Percentiles rank a stretch among this genome's conserved stretches.
Evolutionary conservation across 1,284 basidiomycete species (phyloP).

Genomic region (Cystobasidiaceae sp.): DNA sequence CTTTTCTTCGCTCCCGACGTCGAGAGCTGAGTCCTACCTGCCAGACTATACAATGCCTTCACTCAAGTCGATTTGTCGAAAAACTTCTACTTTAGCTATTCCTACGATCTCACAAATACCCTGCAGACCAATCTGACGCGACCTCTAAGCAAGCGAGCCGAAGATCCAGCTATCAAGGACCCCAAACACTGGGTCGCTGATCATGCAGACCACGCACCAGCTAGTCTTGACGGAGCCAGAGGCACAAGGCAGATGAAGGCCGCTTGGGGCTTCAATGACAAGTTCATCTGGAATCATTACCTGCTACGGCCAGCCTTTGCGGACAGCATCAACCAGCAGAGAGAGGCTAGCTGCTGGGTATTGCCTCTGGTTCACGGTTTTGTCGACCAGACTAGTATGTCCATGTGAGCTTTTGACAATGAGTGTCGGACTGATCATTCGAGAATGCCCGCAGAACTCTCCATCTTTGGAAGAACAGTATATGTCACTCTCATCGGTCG

Average conservation of each 20-base stretch:
- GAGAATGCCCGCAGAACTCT: conserved; percentile 67
- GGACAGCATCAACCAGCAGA: conserved; percentile 46
- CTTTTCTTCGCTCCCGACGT: background rate
- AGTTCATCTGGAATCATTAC: conserved; percentile 95
- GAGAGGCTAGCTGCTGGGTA: conserved; percentile 70
- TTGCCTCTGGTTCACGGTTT: conserved; percentile 91
- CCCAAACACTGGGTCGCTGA: conserved; percentile 18
- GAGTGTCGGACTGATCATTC: too few species aligned
- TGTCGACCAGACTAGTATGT: conserved; percentile 95
- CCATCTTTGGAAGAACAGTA: conserved; percentile 80
- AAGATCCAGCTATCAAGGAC: background rate
- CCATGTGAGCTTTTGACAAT: too few species aligned
- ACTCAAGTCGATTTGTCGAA: conserved; percentile 96
- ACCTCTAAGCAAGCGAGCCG: conserved; percentile 41
- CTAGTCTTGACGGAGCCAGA: background rate
- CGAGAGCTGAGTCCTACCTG: conserved; percentile 37
- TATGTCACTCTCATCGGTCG: conserved; percentile 93
- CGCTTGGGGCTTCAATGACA: conserved; percentile 66
- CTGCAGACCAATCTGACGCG: conserved; percentile 87
- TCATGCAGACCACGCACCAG: conserved; percentile 34
- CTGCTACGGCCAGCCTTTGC: conserved; percentile 64
- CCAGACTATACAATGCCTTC: conserved; percentile 74
- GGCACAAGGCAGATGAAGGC: conserved; percentile 2
- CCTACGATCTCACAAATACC: conserved; percentile 93
- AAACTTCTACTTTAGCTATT: conserved; percentile 99